Conservation (phyloP, 805 yeast species). For the Schwanniomyces yamadae region DNA sequence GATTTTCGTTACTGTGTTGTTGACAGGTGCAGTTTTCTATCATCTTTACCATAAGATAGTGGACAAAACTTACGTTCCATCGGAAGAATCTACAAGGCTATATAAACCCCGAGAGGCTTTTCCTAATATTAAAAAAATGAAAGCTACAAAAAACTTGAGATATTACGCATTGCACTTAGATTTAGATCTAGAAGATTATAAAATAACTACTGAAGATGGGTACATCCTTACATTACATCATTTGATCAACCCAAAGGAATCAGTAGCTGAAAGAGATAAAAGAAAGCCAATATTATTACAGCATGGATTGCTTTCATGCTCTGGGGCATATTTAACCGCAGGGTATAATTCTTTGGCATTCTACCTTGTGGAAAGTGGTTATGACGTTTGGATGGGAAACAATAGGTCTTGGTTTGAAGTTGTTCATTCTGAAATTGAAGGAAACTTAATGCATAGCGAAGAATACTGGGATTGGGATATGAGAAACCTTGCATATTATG, state of each 20-base stretch:
- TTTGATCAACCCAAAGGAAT: constrained; percentile 48
- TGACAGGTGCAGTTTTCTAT: constrained; percentile 27
- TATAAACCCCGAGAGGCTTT: constrained; percentile 34
- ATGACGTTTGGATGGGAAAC: constrained; percentile 90
- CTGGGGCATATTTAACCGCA: constrained; percentile 81
- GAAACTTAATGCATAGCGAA: constrained; percentile 40
- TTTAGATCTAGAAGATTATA: constrained; percentile 56
- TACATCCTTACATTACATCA: constrained; percentile 67
- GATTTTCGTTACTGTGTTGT: constrained; percentile 24
- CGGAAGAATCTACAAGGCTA: constrained; percentile 19
- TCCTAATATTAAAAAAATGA: constrained; percentile 33
- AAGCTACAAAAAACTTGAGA: constrained; percentile 45
- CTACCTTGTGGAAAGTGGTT: constrained; percentile 54
- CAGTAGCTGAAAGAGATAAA: constrained; percentile 24
- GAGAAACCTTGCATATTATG: constrained; percentile 75
- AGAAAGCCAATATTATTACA: constrained; percentile 69
- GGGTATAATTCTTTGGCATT: constrained; percentile 77
- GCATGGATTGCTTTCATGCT: constrained; percentile 86
- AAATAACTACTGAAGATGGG: constrained; percentile 76
- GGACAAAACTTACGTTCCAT: constrained; percentile 9
- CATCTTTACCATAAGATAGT: constrained; percentile 27
- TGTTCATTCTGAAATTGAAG: constrained; percentile 44
- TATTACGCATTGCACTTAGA: constrained; percentile 69
- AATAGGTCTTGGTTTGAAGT: constrained; percentile 86
- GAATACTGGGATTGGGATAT: constrained; percentile 94